Base-by-base conservation (phyloP, 495 filamentous ascomycete genomes). In the Penicillium paradoxum region DNA sequence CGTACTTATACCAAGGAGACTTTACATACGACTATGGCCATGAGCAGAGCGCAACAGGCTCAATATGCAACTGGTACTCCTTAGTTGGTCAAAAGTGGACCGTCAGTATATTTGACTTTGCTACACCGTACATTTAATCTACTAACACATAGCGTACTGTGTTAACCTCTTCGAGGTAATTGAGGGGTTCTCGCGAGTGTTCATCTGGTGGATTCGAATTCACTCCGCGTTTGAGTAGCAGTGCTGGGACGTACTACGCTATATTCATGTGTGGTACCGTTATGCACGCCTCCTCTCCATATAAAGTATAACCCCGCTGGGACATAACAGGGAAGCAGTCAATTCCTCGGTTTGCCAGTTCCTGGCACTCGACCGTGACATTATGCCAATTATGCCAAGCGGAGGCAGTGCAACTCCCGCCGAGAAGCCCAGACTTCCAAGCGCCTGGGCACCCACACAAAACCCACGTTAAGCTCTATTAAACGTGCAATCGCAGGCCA, bases 371-470 rank as follows among this genome's bases (percentile, higher is more conserved):
- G n/a, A n/a, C n/a, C n/a, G n/a, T n/a, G n/a, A n/a, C n/a, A n/a
- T n/a, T n/a, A n/a, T n/a, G n/a, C n/a, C n/a, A n/a, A 27, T 27
- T 41, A 38, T 29, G 50, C 50, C 50, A 53, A 53, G 50, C 22
- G 41, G 6, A 14, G 41, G 50, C 50, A 39, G 41, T 53, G 50
- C 25, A 11, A 7, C 48, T 5, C 38, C 24, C 41, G 32, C 50
- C 49, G 32, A 53, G 41, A 27, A 17, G 17, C 41, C 41, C 41
- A 38, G 49, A 18, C 27, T 27, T 38, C 50, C 42, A 37, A 45
- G 50, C 3, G 7, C 30, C 41, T 45, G 40, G 50, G 41, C 50
- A 29, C 32, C 37, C n/a, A 25, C 10, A 7, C 17, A 19, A 15
- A 44, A 52, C 40, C 32, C 30, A 39, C 29, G 15, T 38, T 19